Percentiles rank a stretch among this genome's conserved stretches.
Conservation (phyloP, 2,329 filamentous ascomycete species). For the Fusarium subglutinans region DNA sequence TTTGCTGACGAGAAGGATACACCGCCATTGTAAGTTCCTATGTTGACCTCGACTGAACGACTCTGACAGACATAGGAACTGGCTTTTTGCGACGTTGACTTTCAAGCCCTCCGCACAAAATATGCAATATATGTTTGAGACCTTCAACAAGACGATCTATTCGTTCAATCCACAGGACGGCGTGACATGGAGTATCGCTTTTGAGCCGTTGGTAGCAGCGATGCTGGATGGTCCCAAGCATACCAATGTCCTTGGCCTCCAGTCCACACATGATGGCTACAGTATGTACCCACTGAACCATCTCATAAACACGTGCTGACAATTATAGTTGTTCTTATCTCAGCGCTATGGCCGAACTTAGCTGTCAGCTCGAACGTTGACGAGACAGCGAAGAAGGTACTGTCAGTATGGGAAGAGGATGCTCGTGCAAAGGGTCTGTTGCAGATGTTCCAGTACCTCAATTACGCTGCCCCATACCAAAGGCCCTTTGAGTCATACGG, state of each 20-base stretch:
- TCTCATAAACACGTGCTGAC: rapidly evolving
- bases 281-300: rapidly evolving
- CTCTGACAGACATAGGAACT: background rate
- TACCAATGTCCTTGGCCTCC: background rate
- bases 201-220: background rate
- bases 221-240: background rate
- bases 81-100: background rate
- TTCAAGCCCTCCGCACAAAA: background rate
- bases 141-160: background rate
- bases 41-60: rapidly evolving
- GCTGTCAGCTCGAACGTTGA: background rate
- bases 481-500: background rate
- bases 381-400: rapidly evolving
- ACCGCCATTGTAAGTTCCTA: background rate
- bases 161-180: background rate
- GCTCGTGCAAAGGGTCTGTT: background rate
- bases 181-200: background rate
- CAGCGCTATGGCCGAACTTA: background rate
- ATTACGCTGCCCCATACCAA: background rate
- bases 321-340: background rate
- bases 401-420: background rate
- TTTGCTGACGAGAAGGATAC: background rate
- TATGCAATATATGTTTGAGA: background rate
- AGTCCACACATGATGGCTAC: background rate
- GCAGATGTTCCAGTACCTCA: conserved; percentile 6